Evolutionary conservation across 2,329 filamentous ascomycete genomes (phyloP).

Genomic region (Xylaria multiplex): DNA sequence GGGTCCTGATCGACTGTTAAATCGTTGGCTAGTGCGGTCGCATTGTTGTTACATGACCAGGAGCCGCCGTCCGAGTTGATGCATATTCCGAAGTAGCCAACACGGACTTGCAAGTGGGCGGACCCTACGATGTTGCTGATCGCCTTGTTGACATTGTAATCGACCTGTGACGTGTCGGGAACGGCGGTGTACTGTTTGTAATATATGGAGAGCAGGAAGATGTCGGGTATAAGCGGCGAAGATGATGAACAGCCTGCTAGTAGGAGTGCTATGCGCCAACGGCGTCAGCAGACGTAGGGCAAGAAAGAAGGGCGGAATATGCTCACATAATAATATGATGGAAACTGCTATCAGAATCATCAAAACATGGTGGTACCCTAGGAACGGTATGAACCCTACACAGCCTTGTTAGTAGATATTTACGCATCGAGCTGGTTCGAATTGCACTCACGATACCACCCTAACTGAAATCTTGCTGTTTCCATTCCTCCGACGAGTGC

Average conservation of each 20-base stretch:
- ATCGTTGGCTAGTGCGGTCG: conserved; percentile 89
- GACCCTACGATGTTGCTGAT: conserved; percentile 90
- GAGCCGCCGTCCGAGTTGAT: conserved; percentile 89
- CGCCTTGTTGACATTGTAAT: conserved; percentile 85
- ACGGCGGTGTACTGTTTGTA: conserved; percentile 86
- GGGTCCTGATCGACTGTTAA: conserved; percentile 92
- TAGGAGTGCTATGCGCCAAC: conserved; percentile 74
- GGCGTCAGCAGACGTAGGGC: conserved; percentile 10
- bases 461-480: conserved; percentile 47
- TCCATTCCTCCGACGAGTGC: conserved; percentile 37
- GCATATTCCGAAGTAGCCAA: conserved; percentile 98
- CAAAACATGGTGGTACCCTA: conserved; percentile 84
- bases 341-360: conserved; percentile 96
- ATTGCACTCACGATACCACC: conserved; percentile 48
- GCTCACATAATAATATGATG: conserved; percentile 94
- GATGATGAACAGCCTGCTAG: conserved; percentile 97
- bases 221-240: conserved; percentile 91
- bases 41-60: conserved; percentile 97
- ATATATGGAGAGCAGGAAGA: conserved; percentile 98
- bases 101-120: conserved; percentile 86
- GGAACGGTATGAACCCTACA: conserved; percentile 72
- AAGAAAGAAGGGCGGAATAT: background rate
- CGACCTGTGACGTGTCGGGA: conserved; percentile 87
- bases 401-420: conserved; percentile 12
- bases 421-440: background rate